Evolutionary conservation across 2,329 filamentous ascomycete species (phyloP).

Genomic region (Ilyonectria mors-panacis): DNA sequence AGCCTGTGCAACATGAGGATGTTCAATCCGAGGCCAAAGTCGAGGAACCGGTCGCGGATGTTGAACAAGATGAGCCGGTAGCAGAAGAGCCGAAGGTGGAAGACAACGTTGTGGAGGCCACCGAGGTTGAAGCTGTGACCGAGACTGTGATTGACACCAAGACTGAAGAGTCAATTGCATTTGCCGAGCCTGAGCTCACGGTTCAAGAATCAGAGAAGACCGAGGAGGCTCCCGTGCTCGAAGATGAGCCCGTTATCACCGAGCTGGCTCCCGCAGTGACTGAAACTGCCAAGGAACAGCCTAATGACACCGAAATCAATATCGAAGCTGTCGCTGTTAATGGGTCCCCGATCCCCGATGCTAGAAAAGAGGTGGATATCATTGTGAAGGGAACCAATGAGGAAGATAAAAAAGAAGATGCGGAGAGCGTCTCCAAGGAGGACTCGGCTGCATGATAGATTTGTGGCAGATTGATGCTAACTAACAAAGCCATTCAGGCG

Average conservation of each 20-base stretch:
- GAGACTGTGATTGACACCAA: conserved; percentile 6
- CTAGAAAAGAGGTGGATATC: conserved; percentile 27
- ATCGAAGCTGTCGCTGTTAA: conserved; percentile 28
- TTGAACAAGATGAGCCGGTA: conserved; percentile 27
- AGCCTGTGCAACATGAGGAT: conserved; percentile 24
- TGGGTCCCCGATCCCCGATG: conserved; percentile 9
- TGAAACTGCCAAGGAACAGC: conserved; percentile 5
- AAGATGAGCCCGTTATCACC: background rate
- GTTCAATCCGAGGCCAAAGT: conserved; percentile 15
- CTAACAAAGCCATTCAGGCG: conserved; percentile 37
- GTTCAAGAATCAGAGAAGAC: background rate
- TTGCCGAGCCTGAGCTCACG: background rate
- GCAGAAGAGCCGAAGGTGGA: conserved; percentile 18
- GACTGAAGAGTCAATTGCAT: background rate
- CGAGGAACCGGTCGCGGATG: conserved; percentile 31
- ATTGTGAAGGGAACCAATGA: conserved; percentile 22
- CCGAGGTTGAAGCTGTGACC: conserved; percentile 13
- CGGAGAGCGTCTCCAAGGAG: conserved; percentile 26
- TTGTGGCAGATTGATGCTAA: conserved; percentile 35
- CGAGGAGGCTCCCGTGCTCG: background rate
- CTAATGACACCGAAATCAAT: conserved; percentile 21
- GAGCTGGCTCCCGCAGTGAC: background rate
- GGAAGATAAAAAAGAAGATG: conserved; percentile 31
- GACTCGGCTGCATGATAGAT: conserved; percentile 37
- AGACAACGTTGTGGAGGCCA: conserved; percentile 2